Evolutionary conservation across 495 filamentous ascomycete species (phyloP).

Genomic region (Sphaerosporella brunnea): DNA sequence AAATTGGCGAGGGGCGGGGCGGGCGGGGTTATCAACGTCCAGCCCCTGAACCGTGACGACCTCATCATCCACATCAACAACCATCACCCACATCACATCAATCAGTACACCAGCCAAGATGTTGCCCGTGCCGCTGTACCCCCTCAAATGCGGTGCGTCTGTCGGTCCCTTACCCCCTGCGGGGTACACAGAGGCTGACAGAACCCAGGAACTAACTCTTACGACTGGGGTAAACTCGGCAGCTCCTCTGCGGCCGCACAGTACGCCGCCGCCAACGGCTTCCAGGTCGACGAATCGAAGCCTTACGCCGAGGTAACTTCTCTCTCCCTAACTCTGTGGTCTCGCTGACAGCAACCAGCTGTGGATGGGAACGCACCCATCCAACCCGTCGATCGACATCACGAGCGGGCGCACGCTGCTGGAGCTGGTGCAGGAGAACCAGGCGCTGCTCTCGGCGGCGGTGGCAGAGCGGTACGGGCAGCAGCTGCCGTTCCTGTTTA

Average conservation of each 20-base stretch:
- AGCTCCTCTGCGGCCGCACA: constrained; percentile 58
- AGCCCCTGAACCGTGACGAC: too few relatives aligned
- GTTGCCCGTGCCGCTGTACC: constrained; percentile 71
- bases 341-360: too few relatives aligned
- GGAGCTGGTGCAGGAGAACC: constrained; percentile 77
- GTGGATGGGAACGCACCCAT: constrained; percentile 98
- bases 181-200: constrained; percentile 10
- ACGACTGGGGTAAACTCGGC: constrained; percentile 94
- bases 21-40: too few relatives aligned
- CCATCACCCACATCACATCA: too few relatives aligned
- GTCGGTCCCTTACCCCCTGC: neutral
- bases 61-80: too few relatives aligned
- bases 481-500: constrained; percentile 91
- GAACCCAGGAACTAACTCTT: constrained; percentile 68
- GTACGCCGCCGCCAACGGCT: constrained; percentile 55
- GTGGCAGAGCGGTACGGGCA: constrained; percentile 53
- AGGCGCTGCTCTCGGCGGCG: constrained; percentile 53
- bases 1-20: too few relatives aligned
- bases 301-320: constrained; percentile 67
- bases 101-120: constrained; percentile 10
- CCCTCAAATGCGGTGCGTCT: constrained; percentile 74
- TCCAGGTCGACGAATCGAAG: constrained; percentile 61
- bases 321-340: too few relatives aligned
- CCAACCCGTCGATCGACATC: constrained; percentile 79
- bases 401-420: constrained; percentile 70